phyloP scores from a whole-genome alignment of 2,329 filamentous ascomycete genomes.

The Berkeleyomyces basicola region DNA sequence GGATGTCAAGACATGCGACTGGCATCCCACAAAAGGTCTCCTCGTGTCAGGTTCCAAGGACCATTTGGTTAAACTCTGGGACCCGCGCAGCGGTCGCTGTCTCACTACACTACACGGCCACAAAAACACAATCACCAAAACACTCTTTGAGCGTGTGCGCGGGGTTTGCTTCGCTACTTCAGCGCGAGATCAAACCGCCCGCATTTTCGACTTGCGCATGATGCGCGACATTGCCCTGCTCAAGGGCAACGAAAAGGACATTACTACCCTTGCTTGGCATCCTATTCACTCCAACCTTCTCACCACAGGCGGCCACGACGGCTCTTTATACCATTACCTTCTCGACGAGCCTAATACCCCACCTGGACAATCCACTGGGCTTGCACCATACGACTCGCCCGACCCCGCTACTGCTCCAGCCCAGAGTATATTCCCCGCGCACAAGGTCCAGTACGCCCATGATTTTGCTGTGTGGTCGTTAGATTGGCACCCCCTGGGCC shows the following conservation, averaged over 20 bases:
- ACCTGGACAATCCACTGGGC: conserved; percentile 48
- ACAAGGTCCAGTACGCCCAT: conserved; percentile 74
- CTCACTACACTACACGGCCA: conserved; percentile 89
- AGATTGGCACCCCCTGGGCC: conserved; percentile 92
- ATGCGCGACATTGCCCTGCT: conserved; percentile 94
- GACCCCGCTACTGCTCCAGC: conserved; percentile 66
- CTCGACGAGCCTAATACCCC: conserved; percentile 87
- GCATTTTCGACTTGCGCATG: conserved; percentile 90
- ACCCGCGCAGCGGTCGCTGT: conserved; percentile 78
- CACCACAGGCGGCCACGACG: conserved; percentile 79
- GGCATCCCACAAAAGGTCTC: conserved; percentile 89
- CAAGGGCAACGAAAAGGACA: conserved; percentile 89
- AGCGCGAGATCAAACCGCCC: conserved; percentile 79
- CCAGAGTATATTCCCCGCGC: conserved; percentile 84
- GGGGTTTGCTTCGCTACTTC: conserved; percentile 80
- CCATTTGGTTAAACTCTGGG: conserved; percentile 94
- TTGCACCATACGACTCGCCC: conserved; percentile 70
- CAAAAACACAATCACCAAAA: conserved; percentile 93
- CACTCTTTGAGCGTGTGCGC: conserved; percentile 71
- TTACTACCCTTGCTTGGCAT: conserved; percentile 85
- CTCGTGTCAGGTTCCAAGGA: conserved; percentile 95
- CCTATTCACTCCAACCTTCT: conserved; percentile 79
- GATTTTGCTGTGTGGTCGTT: conserved; percentile 95
- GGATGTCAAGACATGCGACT: conserved; percentile 94
- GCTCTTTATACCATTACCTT: conserved; percentile 84